These are phyloP conservation scores for Poronia punctata DNA, from an alignment of 495 filamentous ascomycete genomes.

Conservation along the genomic window DNA sequence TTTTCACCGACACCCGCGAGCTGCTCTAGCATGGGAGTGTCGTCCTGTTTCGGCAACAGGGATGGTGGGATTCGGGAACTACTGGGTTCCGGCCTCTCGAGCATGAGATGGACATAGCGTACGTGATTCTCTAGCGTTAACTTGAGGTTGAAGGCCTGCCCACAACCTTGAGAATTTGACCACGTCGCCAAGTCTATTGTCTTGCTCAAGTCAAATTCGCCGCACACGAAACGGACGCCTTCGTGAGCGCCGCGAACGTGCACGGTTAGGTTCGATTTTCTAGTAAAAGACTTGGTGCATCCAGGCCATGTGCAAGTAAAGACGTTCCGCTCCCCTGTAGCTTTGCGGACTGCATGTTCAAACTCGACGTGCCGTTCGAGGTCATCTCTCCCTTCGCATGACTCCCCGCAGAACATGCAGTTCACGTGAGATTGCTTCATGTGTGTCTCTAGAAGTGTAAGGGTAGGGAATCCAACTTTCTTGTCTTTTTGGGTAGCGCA, in stretches of 20 bases:
- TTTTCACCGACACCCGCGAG: slow-evolving; percentile 56
- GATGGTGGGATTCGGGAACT: slow-evolving; percentile 23
- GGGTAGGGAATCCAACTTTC: slow-evolving; percentile 60
- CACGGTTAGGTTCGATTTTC: slow-evolving; percentile 67
- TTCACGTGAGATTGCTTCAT: slow-evolving; percentile 61
- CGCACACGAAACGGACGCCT: slow-evolving; percentile 65
- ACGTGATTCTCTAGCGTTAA: slow-evolving; percentile 74
- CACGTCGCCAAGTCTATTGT: slow-evolving; percentile 56
- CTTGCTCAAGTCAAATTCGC: slow-evolving; percentile 50
- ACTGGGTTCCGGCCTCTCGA: slow-evolving; percentile 35
- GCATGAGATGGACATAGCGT: slow-evolving; percentile 63
- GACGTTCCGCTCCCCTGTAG: slow-evolving; percentile 53
- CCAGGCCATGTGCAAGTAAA: slow-evolving; percentile 56
- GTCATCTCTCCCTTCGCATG: slow-evolving; percentile 52
- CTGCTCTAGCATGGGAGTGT: slow-evolving; percentile 28
- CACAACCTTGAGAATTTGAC: slow-evolving; percentile 61
- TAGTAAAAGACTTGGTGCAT: slow-evolving; percentile 68
- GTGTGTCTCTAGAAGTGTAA: slow-evolving; percentile 62
- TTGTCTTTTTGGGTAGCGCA: slow-evolving; percentile 38
- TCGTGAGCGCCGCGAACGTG: slow-evolving; percentile 74
- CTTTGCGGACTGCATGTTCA: slow-evolving; percentile 51
- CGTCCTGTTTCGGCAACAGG: slow-evolving; percentile 20
- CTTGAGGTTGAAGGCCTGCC: slow-evolving; percentile 60
- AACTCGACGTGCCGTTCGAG: slow-evolving; percentile 65
- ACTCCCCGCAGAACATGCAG: slow-evolving; percentile 64